A percentile compares a stretch with the other conserved stretches of the same genome.
phyloP scores from a whole-genome alignment of 2,329 filamentous ascomycete genomes.

The Colletotrichum plurivorum region DNA sequence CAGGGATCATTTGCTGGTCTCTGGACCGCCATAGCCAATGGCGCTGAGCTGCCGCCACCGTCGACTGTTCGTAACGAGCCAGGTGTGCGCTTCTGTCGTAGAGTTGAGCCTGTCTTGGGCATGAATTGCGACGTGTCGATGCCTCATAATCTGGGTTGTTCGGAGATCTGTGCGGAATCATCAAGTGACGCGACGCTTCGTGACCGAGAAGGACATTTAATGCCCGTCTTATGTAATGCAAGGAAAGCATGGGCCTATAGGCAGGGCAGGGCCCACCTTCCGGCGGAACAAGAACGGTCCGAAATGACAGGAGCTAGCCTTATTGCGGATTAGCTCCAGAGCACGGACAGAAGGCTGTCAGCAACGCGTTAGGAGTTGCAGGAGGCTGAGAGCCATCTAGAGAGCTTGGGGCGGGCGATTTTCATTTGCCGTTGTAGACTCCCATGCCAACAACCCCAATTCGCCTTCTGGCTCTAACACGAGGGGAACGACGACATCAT shows the following conservation, averaged over 20 bases:
- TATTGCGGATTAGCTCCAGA: neutral
- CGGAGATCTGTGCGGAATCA: conserved; percentile 4
- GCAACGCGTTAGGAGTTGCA: conserved; percentile 20
- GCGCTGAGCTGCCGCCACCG: neutral
- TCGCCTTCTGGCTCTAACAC: conserved; percentile 25
- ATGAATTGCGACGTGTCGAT: conserved; percentile 18
- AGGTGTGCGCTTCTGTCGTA: conserved; percentile 12
- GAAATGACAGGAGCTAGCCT: neutral
- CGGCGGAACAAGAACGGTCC: too few relatives aligned
- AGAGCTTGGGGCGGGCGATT: conserved; percentile 33
- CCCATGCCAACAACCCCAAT: conserved; percentile 18
- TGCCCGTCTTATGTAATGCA: too few relatives aligned
- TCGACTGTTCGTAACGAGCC: conserved; percentile 11
- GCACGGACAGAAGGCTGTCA: conserved; percentile 27
- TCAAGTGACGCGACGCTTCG: neutral
- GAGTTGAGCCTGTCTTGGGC: conserved; percentile 15
- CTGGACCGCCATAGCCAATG: neutral
- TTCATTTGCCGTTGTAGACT: neutral
- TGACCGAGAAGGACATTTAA: neutral
- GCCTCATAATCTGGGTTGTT: conserved; percentile 10
- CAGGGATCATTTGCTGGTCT: conserved; percentile 28
- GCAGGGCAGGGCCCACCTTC: too few relatives aligned
- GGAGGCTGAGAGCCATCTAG: conserved; percentile 30
- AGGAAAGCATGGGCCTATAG: too few relatives aligned
- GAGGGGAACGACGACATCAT: conserved; percentile 51